Evolutionary conservation across 179 eudicot genomes (phyloP).

Genomic region (Heliamphora pulchella): DNA sequence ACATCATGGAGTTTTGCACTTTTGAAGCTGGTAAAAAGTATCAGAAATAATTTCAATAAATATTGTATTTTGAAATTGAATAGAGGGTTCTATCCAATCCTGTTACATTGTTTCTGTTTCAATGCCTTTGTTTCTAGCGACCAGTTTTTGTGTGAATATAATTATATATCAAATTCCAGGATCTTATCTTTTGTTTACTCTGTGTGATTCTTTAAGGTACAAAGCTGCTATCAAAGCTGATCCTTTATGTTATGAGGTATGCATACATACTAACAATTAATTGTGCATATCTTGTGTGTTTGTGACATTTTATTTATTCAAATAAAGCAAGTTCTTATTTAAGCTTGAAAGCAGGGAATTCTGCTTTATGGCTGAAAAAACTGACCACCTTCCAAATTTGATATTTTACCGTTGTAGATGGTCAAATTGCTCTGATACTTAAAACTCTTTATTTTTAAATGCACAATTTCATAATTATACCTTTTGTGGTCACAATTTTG

Average conservation of each 20-base stretch:
- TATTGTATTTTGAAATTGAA: too few relatives aligned
- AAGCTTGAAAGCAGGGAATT: slow-evolving; percentile 6
- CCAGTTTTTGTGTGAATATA: not conserved
- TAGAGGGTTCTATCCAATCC: not conserved
- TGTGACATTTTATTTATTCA: not conserved
- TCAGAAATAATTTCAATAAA: too few relatives aligned
- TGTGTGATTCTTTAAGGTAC: slow-evolving; percentile 48
- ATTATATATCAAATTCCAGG: not conserved
- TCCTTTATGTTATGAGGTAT: slow-evolving; percentile 96
- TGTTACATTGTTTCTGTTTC: not conserved
- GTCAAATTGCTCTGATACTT: not conserved
- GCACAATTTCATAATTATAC: not conserved
- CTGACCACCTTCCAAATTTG: not conserved
- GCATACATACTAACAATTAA: slow-evolving; percentile 11
- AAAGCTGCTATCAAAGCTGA: slow-evolving; percentile 94
- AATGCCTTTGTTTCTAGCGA: not conserved
- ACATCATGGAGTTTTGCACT: too few relatives aligned
- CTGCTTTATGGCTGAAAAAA: not conserved
- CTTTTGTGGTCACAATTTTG: not conserved
- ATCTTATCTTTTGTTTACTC: not conserved
- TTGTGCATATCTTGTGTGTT: not conserved
- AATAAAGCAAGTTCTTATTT: not conserved
- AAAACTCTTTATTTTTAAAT: not conserved
- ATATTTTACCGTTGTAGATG: not conserved
- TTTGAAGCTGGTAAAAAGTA: too few relatives aligned